Percentiles rank a stretch among this genome's conserved stretches.
Conservation (phyloP, 768 basidiomycete species). For the Lactarius indigo region DNA sequence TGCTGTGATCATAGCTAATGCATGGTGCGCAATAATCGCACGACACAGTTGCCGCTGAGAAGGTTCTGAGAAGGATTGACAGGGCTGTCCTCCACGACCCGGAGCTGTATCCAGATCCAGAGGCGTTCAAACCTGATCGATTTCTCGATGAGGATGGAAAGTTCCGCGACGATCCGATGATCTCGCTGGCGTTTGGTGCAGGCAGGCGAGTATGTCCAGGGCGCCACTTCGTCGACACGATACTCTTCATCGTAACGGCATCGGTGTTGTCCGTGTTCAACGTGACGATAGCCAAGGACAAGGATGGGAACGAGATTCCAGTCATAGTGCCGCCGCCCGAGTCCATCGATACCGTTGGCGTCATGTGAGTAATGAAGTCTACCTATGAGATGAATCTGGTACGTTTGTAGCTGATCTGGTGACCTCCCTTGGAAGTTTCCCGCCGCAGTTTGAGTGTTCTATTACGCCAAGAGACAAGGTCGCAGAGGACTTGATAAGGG, state of each 20-base stretch:
- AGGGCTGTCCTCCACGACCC: conserved; percentile 28
- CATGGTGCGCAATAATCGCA: conserved; percentile 25
- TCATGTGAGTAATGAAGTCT: not conserved
- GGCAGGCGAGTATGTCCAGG: conserved; percentile 25
- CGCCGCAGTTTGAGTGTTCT: not conserved
- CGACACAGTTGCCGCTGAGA: too few species aligned
- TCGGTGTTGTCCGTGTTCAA: conserved; percentile 14
- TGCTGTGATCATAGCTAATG: conserved; percentile 23
- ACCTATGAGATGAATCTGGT: not conserved
- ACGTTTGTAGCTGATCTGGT: not conserved
- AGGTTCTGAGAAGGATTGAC: not conserved
- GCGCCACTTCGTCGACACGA: conserved; percentile 24
- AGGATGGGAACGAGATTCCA: not conserved
- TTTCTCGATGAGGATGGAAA: conserved; percentile 17
- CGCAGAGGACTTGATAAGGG: not conserved
- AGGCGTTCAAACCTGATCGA: conserved; percentile 31
- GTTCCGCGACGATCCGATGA: not conserved
- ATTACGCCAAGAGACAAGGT: not conserved
- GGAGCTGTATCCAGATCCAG: conserved; percentile 29
- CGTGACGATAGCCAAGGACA: not conserved
- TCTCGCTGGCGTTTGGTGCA: conserved; percentile 14
- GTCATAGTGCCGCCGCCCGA: not conserved
- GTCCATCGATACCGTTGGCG: not conserved
- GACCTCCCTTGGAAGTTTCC: not conserved
- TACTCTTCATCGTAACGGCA: conserved; percentile 21